Base-by-base conservation (phyloP, 441 rosid species). In the Arabidopsis lyrata region DNA sequence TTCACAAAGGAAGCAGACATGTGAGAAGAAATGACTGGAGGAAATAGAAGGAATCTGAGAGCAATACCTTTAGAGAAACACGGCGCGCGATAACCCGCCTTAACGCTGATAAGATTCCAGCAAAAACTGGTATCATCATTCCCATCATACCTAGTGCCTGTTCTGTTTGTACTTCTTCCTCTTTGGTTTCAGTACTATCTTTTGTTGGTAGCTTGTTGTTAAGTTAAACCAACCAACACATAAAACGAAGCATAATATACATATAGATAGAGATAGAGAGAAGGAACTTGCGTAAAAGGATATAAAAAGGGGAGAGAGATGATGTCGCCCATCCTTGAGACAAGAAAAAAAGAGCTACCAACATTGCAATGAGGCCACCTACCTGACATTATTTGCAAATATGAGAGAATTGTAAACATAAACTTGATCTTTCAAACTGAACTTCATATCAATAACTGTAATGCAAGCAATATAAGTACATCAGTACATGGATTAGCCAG, bases 291-390 rank as follows among this genome's bases (percentile, higher is more conserved):
- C 6, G 34, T 56, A 61, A 77, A 63, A 88, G 97, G 98, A 94
- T 94, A 94, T 91, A 83, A 63, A 94, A 81, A 24, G 98, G 98
- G 76, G 92, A 94, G 74, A 85, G 78, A 55, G 88, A 82, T 50
- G 87, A 87, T 81, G 84, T 84, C 8, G 96, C 94, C 98, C 98
- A 95, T 83, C 99, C 99, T 83, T 90, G 90, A 65, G 99, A 92
- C 80, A 95, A 84, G 77, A 90, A 82, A 84, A 90, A 88, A 77
- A 90, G 90, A 71, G 98, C 87, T 45, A 83, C 90, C 83, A 90
- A 52, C 95, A 92, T 90, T 24, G 98, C 95, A 70, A 86, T 70
- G 70, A 95, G 93, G 82, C 97, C 99, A 56, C 98, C 98, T 22
- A 86, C 87, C 99, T 95, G 83, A 66, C 57, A 72, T 58, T 70